Conservation (phyloP, 805 yeast species). For the Danielia oregonensis region DNA sequence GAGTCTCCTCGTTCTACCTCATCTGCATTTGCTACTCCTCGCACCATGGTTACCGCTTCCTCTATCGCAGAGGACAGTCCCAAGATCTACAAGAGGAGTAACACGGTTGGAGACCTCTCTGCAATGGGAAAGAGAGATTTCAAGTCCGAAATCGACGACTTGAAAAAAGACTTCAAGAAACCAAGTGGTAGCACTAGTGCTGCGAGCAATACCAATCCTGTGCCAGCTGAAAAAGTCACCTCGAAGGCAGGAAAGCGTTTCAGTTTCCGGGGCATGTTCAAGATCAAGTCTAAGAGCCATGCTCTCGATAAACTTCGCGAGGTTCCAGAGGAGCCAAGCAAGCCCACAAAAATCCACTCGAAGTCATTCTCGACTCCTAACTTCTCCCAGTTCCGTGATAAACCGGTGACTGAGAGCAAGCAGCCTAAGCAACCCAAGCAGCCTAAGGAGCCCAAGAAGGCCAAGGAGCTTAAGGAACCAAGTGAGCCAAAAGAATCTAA, state of each 20-base stretch:
- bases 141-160: not conserved
- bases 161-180: too few species aligned
- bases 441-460: not conserved
- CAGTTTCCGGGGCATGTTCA: conserved; percentile 37
- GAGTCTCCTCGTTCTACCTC: not conserved
- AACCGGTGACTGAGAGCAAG: not conserved
- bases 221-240: conserved; percentile 9
- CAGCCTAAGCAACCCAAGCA: not conserved
- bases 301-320: conserved; percentile 13
- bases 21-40: conserved; percentile 9
- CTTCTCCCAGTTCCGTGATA: conserved; percentile 11
- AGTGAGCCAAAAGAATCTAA: conserved; percentile 1
- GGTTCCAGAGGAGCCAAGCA: conserved; percentile 11
- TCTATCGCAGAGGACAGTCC: too few species aligned
- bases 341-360: conserved; percentile 16
- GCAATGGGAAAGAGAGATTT: conserved; percentile 3
- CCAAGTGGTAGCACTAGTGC: too few species aligned
- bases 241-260: conserved; percentile 23
- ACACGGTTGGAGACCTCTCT: conserved; percentile 11
- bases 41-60: too few species aligned
- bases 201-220: conserved; percentile 2
- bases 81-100: conserved; percentile 2
- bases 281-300: conserved; percentile 32
- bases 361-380: conserved; percentile 33
- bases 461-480: not conserved